Evolutionary conservation across 2,329 filamentous ascomycete genomes (phyloP).

Genomic region (Fusarium oligoseptatum): DNA sequence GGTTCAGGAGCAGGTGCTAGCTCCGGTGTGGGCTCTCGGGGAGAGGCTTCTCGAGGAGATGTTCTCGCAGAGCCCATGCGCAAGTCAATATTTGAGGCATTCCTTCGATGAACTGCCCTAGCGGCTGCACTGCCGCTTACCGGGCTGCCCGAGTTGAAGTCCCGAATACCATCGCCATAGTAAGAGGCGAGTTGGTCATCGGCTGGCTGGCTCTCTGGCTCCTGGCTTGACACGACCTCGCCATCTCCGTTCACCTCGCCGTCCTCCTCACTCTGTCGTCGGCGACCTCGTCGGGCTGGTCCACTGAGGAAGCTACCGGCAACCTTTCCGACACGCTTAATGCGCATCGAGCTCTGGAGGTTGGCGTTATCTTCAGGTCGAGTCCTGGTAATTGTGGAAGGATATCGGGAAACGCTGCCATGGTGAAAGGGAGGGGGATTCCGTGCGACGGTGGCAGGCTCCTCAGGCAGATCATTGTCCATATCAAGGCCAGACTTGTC

Average conservation of each 20-base stretch:
- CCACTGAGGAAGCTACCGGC: conserved; percentile 84
- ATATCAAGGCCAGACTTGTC: conserved; percentile 55
- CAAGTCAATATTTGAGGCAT: conserved; percentile 55
- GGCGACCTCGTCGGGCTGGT: conserved; percentile 80
- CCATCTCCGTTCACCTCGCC: conserved; percentile 60
- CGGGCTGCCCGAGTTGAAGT: conserved; percentile 71
- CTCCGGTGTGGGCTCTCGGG: conserved; percentile 34
- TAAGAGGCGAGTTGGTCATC: conserved; percentile 58
- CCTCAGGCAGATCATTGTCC: conserved; percentile 62
- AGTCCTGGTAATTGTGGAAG: conserved; percentile 63
- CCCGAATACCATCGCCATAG: conserved; percentile 59
- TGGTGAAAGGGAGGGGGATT: conserved; percentile 61
- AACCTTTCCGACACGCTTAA: conserved; percentile 82
- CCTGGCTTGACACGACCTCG: conserved; percentile 57
- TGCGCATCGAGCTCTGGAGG: conserved; percentile 79
- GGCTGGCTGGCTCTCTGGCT: conserved; percentile 57
- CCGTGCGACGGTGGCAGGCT: conserved; percentile 63
- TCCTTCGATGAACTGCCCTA: conserved; percentile 58
- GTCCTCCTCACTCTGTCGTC: conserved; percentile 66
- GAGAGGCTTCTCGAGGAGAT: conserved; percentile 47
- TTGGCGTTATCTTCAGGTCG: conserved; percentile 73
- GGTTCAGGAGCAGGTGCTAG: conserved; percentile 14
- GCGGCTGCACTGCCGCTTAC: conserved; percentile 62
- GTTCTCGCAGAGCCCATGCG: conserved; percentile 50
- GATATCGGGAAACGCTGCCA: conserved; percentile 67